Conservation (phyloP, 768 basidiomycete genomes). For the Auriscalpium vulgare region DNA sequence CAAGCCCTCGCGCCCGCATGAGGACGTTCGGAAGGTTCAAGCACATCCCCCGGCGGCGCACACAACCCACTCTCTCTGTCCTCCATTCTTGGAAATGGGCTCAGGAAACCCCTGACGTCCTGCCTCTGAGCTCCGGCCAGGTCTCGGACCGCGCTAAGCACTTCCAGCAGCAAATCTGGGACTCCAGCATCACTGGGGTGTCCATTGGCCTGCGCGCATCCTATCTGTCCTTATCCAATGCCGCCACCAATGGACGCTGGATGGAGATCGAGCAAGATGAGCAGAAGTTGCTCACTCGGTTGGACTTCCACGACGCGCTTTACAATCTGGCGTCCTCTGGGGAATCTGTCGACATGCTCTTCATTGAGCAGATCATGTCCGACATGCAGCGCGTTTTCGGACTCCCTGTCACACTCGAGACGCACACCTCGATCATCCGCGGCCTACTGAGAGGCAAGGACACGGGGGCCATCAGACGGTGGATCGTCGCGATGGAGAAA, state of each 20-base stretch:
- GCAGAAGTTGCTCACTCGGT: slow-evolving; percentile 15
- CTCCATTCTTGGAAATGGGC: no score
- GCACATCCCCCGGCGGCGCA: no score
- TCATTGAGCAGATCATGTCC: slow-evolving; percentile 43
- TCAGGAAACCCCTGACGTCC: no score
- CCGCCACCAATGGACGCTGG: not conserved
- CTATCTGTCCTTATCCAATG: not conserved
- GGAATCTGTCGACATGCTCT: slow-evolving; percentile 42
- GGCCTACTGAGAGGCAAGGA: slow-evolving; percentile 40
- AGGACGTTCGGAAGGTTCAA: no score
- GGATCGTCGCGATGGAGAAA: slow-evolving; percentile 46
- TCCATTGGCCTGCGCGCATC: not conserved
- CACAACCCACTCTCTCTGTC: no score
- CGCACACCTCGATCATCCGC: slow-evolving; percentile 42
- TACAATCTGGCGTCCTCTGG: slow-evolving; percentile 43
- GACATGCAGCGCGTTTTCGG: slow-evolving; percentile 43
- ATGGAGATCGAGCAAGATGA: not conserved
- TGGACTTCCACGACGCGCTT: slow-evolving; percentile 33
- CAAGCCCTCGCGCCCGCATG: no score
- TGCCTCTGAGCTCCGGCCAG: no score
- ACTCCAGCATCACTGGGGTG: not conserved
- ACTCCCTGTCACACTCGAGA: slow-evolving; percentile 34
- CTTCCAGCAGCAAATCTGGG: slow-evolving; percentile 8
- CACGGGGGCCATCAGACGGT: slow-evolving; percentile 34
- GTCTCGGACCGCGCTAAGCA: slow-evolving; percentile 4